These are phyloP conservation scores for Tylopilus felleus DNA, from an alignment of 768 basidiomycete genomes.

Conservation along the genomic window DNA sequence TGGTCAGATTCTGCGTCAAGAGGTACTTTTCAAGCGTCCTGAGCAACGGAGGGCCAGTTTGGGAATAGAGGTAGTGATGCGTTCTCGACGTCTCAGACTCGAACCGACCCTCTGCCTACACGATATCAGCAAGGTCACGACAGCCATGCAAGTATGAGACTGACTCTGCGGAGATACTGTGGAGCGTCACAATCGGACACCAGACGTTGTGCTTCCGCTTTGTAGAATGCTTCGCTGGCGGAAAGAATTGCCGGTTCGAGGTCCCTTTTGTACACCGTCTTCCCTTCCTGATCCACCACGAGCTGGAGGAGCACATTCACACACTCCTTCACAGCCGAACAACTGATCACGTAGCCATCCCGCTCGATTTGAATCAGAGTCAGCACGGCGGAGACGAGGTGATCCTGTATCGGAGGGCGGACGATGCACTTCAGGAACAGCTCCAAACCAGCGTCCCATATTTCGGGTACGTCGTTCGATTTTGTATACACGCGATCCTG, in stretches of 20 bases:
- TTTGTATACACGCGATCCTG: slow-evolving; percentile 91
- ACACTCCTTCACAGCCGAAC: slow-evolving; percentile 86
- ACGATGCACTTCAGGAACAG: slow-evolving; percentile 85
- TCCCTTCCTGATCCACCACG: slow-evolving; percentile 43
- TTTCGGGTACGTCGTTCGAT: slow-evolving; percentile 69
- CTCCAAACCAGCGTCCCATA: slow-evolving; percentile 75
- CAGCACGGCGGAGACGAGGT: slow-evolving; percentile 78
- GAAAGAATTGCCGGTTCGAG: slow-evolving; percentile 79
- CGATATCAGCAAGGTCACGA: slow-evolving; percentile 10
- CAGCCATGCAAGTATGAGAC: slow-evolving; percentile 24
- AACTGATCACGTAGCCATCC: slow-evolving; percentile 85
- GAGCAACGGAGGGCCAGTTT: slow-evolving; percentile 65
- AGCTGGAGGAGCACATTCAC: slow-evolving; percentile 82
- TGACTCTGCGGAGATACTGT: slow-evolving; percentile 76
- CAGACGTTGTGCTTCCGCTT: slow-evolving; percentile 64
- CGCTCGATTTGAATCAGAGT: slow-evolving; percentile 88
- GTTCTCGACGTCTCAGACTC: slow-evolving; percentile 80
- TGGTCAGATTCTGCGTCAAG: slow-evolving; percentile 70
- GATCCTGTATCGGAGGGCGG: slow-evolving; percentile 74
- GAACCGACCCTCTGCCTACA: slow-evolving; percentile 76
- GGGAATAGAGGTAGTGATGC: slow-evolving; percentile 79
- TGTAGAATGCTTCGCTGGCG: slow-evolving; percentile 79
- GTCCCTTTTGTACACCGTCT: slow-evolving; percentile 75
- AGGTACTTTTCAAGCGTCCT: slow-evolving; percentile 76
- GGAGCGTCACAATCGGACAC: slow-evolving; percentile 74